phyloP scores from a whole-genome alignment of 2,329 filamentous ascomycete genomes.

The Colletotrichum chlorophyti region DNA sequence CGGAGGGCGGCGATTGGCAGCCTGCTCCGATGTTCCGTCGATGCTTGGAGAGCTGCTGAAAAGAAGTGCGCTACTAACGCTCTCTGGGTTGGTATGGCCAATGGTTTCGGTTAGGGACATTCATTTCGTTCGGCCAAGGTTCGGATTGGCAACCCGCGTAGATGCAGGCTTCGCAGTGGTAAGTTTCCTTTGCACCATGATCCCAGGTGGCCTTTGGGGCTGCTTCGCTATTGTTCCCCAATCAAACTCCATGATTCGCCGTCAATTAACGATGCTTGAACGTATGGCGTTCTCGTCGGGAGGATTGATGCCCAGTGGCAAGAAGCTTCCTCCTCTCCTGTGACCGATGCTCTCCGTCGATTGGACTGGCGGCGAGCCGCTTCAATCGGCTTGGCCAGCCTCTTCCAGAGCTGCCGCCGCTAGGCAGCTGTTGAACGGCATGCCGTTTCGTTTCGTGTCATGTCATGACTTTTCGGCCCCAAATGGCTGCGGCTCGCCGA shows the following conservation, averaged over 20 bases:
- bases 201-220: background rate
- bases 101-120: background rate
- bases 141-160: background rate
- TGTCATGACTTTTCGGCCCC: background rate
- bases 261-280: background rate
- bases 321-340: background rate
- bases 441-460: conserved; percentile 20
- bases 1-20: background rate
- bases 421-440: background rate
- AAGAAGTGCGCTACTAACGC: conserved; percentile 2
- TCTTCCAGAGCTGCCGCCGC: conserved; percentile 4
- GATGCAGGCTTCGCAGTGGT: background rate
- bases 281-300: background rate
- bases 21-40: background rate
- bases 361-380: background rate
- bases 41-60: background rate
- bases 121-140: background rate
- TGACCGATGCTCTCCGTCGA: background rate
- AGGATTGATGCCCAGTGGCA: background rate
- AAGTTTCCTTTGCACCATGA: conserved; percentile 3
- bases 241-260: background rate
- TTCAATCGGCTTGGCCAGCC: background rate
- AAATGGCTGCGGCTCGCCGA: conserved; percentile 9
- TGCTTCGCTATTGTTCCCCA: background rate
- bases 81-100: conserved; percentile 8